These are phyloP conservation scores for Radiomyces spectabilis DNA, from an alignment of 192 early-diverging fungal species.

Conservation along the genomic window DNA sequence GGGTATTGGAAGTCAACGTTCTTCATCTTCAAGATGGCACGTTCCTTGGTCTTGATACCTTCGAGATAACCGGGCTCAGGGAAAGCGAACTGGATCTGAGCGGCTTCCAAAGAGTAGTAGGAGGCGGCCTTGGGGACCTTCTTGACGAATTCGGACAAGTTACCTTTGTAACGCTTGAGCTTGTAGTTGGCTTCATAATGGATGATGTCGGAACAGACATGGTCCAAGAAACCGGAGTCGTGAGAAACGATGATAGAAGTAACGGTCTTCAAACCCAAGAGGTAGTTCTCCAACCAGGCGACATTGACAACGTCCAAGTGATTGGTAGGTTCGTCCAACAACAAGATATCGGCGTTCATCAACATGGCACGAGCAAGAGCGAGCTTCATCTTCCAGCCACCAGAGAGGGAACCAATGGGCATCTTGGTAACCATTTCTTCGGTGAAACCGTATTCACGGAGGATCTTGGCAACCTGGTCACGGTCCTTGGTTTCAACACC, in stretches of 20 bases:
- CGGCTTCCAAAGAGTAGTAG: constrained; percentile 66
- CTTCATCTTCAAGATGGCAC: constrained; percentile 73
- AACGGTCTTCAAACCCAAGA: constrained; percentile 59
- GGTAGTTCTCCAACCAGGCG: constrained; percentile 63
- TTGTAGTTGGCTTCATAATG: constrained; percentile 76
- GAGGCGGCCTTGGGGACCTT: constrained; percentile 63
- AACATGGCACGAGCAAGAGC: constrained; percentile 82
- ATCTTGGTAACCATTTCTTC: constrained; percentile 53
- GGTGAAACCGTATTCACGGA: constrained; percentile 62
- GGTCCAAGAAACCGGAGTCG: constrained; percentile 79
- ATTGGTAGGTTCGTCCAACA: constrained; percentile 84
- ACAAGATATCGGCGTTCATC: constrained; percentile 75
- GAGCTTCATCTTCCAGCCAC: constrained; percentile 90
- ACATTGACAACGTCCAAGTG: constrained; percentile 68
- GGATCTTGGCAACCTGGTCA: constrained; percentile 34
- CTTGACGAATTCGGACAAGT: constrained; percentile 77
- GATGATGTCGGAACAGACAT: constrained; percentile 74
- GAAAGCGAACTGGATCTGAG: constrained; percentile 58
- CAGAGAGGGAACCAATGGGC: constrained; percentile 70
- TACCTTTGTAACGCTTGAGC: constrained; percentile 72
- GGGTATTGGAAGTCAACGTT: constrained; percentile 67
- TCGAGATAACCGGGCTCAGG: constrained; percentile 68
- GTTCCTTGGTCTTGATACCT: constrained; percentile 67
- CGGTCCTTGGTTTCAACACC: constrained; percentile 50
- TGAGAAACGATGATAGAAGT: constrained; percentile 84